phyloP scores from a whole-genome alignment of 768 basidiomycete genomes.

The Leucocoprinus leucothites region DNA sequence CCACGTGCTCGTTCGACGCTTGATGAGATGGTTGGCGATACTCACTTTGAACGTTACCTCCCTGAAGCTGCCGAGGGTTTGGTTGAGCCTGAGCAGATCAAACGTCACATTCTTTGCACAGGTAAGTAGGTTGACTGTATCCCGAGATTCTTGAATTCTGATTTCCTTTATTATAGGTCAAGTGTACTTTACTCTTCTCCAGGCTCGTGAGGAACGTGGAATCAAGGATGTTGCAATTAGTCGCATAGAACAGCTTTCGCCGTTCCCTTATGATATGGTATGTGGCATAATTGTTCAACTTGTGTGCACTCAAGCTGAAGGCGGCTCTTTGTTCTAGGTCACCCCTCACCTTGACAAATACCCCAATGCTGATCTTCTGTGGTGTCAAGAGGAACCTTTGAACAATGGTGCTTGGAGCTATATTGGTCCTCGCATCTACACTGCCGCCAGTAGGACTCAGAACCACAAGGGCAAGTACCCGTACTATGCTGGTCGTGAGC shows the following conservation, averaged over 20 bases:
- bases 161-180: constrained; percentile 53
- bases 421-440: constrained; percentile 88
- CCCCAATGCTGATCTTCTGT: constrained; percentile 89
- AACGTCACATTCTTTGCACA: constrained; percentile 88
- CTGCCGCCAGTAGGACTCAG: constrained; percentile 86
- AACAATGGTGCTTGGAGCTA: constrained; percentile 99
- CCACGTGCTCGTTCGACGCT: constrained; percentile 86
- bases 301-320: not conserved
- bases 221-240: constrained; percentile 94
- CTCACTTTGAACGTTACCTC: constrained; percentile 90
- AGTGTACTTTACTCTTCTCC: constrained; percentile 87
- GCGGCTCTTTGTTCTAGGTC: constrained; percentile 42
- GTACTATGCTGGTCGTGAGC: constrained; percentile 87
- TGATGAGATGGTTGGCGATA: constrained; percentile 85
- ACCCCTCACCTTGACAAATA: constrained; percentile 95
- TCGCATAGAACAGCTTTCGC: constrained; percentile 91
- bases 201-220: constrained; percentile 88
- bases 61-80: constrained; percentile 78
- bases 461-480: constrained; percentile 92
- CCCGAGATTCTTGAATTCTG: not conserved
- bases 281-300: constrained; percentile 20
- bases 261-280: constrained; percentile 95
- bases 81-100: constrained; percentile 80
- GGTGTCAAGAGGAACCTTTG: constrained; percentile 97
- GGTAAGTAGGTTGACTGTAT: constrained; percentile 32